Conservation (phyloP, 805 yeast genomes). For the Candida rishiriensis region DNA sequence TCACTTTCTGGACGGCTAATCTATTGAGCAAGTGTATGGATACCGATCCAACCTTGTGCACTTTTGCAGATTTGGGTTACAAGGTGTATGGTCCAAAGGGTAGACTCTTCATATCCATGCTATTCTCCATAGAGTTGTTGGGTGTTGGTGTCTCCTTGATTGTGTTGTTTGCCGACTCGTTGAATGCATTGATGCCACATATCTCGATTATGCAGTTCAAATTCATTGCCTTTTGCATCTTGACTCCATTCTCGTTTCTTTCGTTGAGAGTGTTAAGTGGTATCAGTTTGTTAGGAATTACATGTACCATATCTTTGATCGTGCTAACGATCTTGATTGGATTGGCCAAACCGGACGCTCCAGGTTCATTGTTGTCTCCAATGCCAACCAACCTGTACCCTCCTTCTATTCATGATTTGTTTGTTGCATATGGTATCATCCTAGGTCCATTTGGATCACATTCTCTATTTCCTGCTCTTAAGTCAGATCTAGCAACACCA, state of each 20-base stretch:
- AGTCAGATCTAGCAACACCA: conserved; percentile 73
- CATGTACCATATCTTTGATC: conserved; percentile 49
- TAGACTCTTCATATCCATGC: conserved; percentile 62
- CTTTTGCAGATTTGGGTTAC: conserved; percentile 85
- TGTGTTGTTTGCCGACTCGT: conserved; percentile 81
- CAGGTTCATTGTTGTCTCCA: conserved; percentile 52
- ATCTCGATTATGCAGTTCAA: conserved; percentile 56
- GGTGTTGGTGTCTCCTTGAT: conserved; percentile 81
- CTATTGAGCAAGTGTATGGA: conserved; percentile 72
- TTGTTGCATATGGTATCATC: conserved; percentile 56
- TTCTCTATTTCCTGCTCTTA: conserved; percentile 75
- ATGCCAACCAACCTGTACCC: conserved; percentile 43
- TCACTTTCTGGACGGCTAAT: conserved; percentile 75
- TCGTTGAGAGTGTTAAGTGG: conserved; percentile 52
- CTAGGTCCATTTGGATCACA: conserved; percentile 85
- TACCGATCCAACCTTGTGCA: conserved; percentile 73
- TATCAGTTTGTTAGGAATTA: conserved; percentile 52
- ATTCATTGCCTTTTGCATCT: conserved; percentile 57
- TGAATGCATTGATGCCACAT: conserved; percentile 60
- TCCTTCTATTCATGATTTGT: conserved; percentile 31
- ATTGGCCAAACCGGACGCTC: conserved; percentile 33
- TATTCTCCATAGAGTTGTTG: conserved; percentile 72
- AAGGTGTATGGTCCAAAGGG: conserved; percentile 81
- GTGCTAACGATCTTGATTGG: conserved; percentile 46
- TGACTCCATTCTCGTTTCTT: conserved; percentile 75